Evolutionary conservation across 768 basidiomycete genomes (phyloP).

Genomic region (Podaxis sp.): DNA sequence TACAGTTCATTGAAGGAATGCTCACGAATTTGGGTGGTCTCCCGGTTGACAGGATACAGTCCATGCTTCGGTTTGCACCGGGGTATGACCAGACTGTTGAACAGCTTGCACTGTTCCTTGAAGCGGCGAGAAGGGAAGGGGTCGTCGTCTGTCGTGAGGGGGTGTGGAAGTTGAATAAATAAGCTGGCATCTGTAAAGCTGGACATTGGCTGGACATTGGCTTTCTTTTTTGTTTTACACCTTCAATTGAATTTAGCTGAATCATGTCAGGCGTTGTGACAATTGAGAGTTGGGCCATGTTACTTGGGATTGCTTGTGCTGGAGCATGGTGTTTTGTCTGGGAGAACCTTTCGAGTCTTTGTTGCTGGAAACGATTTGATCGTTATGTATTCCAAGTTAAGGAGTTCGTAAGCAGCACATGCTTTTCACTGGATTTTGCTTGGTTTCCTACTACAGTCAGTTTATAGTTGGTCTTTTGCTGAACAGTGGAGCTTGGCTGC

Average conservation of each 20-base stretch:
- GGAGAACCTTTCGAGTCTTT: not conserved
- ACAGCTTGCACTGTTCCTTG: constrained; percentile 78
- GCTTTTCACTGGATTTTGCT: too few species aligned
- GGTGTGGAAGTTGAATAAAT: constrained; percentile 56
- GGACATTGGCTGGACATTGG: too few species aligned
- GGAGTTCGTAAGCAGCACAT: not conserved
- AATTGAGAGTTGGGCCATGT: too few species aligned
- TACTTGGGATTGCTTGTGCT: too few species aligned
- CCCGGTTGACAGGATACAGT: constrained; percentile 80
- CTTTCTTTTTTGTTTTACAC: too few species aligned
- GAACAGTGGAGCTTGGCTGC: too few species aligned
- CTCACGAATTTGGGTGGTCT: constrained; percentile 82
- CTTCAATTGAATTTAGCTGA: too few species aligned
- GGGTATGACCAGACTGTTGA: constrained; percentile 80
- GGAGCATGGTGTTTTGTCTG: too few species aligned
- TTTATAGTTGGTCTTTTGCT: too few species aligned
- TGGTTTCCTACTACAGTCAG: too few species aligned
- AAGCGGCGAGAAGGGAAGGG: constrained; percentile 77
- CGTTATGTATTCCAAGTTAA: not conserved
- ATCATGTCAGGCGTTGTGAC: too few species aligned
- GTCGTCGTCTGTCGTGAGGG: constrained; percentile 70
- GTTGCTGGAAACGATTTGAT: constrained; percentile 5
- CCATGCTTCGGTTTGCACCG: constrained; percentile 82
- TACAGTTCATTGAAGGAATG: constrained; percentile 87
- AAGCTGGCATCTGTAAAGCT: not conserved